Percentiles rank a stretch among this genome's conserved stretches.
These are phyloP conservation scores for Hepatocystis sp. DNA, from an alignment of 169 alveolate species.

Conservation along the genomic window DNA sequence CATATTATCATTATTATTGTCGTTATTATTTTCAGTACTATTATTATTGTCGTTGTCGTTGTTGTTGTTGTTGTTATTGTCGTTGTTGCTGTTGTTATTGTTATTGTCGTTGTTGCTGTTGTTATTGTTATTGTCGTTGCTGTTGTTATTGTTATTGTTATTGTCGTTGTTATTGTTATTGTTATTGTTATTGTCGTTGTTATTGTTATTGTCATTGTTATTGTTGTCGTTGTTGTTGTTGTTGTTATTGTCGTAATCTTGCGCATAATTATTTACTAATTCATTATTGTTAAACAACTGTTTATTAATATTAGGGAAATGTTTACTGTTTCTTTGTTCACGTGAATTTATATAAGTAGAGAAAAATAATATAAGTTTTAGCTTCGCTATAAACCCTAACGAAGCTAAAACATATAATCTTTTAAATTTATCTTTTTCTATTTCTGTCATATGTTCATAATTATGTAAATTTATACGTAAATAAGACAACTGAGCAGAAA, in stretches of 20 bases:
- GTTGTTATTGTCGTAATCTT: conserved; percentile 6
- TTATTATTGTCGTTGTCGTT: not conserved
- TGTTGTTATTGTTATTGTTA: not conserved
- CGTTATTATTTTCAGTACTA: not conserved
- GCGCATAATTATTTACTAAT: conserved; percentile 15
- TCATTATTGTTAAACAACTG: conserved; percentile 11
- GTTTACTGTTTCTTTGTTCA: conserved; percentile 18
- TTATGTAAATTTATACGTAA: conserved; percentile 76
- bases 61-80: not conserved
- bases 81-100: not conserved
- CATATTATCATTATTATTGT: not conserved
- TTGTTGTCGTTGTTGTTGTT: conserved; percentile 9
- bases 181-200: conserved; percentile 6
- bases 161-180: not conserved
- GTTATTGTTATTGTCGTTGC: not conserved
- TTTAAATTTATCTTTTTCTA: conserved; percentile 76
- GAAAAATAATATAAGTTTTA: conserved; percentile 71
- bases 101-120: not conserved
- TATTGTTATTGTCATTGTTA: conserved; percentile 2
- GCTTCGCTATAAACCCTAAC: conserved; percentile 61
- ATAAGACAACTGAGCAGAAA: conserved; percentile 77
- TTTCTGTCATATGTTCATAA: conserved; percentile 63
- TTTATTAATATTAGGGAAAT: conserved; percentile 40
- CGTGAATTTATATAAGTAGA: conserved; percentile 66
- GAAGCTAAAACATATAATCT: conserved; percentile 67